Conservation (phyloP, 305 asterid genomes). For the Plantago lanceolata region DNA sequence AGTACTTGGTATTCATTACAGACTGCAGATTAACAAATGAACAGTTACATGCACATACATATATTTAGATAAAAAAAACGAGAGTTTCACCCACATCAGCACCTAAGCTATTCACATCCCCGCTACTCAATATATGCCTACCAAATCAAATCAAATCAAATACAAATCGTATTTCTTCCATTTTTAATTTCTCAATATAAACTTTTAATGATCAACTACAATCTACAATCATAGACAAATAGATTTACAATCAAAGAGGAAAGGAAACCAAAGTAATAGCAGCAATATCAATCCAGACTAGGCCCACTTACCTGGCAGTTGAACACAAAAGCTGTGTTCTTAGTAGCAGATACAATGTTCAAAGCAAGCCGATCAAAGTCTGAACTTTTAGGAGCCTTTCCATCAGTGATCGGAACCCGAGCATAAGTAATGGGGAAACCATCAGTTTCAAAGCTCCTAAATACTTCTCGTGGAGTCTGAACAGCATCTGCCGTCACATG, state of each 20-base stretch:
- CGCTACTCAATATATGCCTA: neutral
- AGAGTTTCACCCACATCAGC: neutral
- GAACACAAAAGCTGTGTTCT: slow-evolving; percentile 88
- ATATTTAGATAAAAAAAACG: neutral
- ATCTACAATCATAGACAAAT: neutral
- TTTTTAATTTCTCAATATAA: slow-evolving; percentile 3
- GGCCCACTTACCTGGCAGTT: slow-evolving; percentile 73
- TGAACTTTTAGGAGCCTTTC: slow-evolving; percentile 97
- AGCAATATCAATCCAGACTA: neutral
- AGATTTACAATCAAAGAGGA: neutral
- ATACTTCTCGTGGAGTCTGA: slow-evolving; percentile 94
- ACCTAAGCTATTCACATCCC: neutral
- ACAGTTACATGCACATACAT: neutral
- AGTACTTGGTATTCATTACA: neutral
- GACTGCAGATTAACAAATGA: neutral
- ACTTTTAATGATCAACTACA: neutral
- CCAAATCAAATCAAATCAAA: neutral
- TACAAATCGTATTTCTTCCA: neutral
- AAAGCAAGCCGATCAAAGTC: slow-evolving; percentile 75
- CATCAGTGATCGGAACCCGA: slow-evolving; percentile 97
- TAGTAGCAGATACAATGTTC: slow-evolving; percentile 88
- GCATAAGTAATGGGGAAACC: slow-evolving; percentile 92
- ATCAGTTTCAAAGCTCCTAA: slow-evolving; percentile 71
- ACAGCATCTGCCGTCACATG: slow-evolving; percentile 64
- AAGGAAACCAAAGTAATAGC: neutral